Evolutionary conservation across 768 basidiomycete species (phyloP).

Genomic region (Auriscalpium microsporum): DNA sequence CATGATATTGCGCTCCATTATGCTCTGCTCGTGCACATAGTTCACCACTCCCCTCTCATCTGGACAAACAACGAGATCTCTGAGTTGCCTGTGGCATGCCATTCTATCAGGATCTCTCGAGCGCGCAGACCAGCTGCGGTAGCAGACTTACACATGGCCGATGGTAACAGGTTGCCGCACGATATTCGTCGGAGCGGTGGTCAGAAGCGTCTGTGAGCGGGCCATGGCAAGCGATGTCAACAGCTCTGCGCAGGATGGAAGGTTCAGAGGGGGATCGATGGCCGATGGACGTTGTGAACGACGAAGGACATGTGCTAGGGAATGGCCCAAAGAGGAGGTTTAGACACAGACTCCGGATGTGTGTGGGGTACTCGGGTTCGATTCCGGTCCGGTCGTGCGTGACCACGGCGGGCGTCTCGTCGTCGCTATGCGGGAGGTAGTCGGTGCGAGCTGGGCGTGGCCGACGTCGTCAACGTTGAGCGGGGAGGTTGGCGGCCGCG

Average conservation of each 20-base stretch:
- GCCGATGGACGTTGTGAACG: not conserved
- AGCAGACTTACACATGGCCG: constrained; percentile 45
- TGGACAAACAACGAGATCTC: constrained; percentile 73
- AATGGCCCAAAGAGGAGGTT: not conserved
- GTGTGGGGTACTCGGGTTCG: too few species aligned
- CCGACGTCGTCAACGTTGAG: too few species aligned
- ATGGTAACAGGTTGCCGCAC: constrained; percentile 41
- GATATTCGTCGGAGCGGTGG: constrained; percentile 35
- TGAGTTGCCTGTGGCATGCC: constrained; percentile 46
- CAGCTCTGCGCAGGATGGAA: not conserved
- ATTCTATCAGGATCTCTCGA: constrained; percentile 7
- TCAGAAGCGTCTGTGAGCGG: constrained; percentile 36
- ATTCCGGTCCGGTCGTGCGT: too few species aligned
- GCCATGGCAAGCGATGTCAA: constrained; percentile 30
- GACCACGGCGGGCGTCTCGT: too few species aligned
- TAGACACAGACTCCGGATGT: too few species aligned
- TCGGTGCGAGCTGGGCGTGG: too few species aligned
- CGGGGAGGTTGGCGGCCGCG: too few species aligned
- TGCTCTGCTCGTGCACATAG: constrained; percentile 44
- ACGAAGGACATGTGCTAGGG: not conserved
- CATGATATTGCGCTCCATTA: constrained; percentile 55
- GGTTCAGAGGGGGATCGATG: not conserved
- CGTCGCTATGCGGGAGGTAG: too few species aligned
- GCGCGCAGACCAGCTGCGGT: not conserved
- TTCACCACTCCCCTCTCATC: constrained; percentile 55